Evolutionary conservation across 441 rosid species (phyloP), one percentile per base, ranked within the genome.

Genomic region (Omphalea diandra): DNA sequence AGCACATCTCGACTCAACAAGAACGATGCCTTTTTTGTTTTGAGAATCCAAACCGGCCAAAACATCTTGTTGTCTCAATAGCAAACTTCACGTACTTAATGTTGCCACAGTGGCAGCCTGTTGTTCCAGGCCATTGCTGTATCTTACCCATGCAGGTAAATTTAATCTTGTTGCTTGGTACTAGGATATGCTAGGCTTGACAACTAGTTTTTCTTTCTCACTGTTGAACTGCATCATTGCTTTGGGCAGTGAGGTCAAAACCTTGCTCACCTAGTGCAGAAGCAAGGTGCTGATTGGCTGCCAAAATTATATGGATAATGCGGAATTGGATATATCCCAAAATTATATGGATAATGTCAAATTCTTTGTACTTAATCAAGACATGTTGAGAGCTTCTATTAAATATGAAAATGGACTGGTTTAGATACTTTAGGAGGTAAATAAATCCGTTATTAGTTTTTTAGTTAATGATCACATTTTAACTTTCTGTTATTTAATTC

Each of bases 1-100:
- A 80, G 81, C 84, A 87, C 69, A 71, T 94, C 64, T 36, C 84
- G 77, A 91, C 96, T 60, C 98, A 89, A 78, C 98, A 91, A 84
- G 97, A 94, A 67, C 93, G 97, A 11, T 94, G 98, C 69, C 83
- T 83, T 38, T 88, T 88, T 76, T 94, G 98, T 78, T 91, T 94
- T 49, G 98, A 94, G 87, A 94, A 94, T 77, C 96, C 93, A 54
- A 89, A 77, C 29, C 81, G 90, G 64, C 96, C 93, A 4, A 91
- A 80, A 77, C 93, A 94, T 75, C 91, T 94, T 50, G 96, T 88
- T 52, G 83, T 88, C 61, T 89, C 96, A 1, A 87, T 94, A 55
- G 97, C 95, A 56, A 94, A 91, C 81, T 91, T 88, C 79, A 81
- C 97, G 0, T 91, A 94, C 69, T 77, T 94, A 80, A 91, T 86